Percentiles rank a stretch among this genome's conserved stretches.
Evolutionary conservation across 2,329 filamentous ascomycete genomes (phyloP).

Genomic region (Biscogniauxia mediterranea): DNA sequence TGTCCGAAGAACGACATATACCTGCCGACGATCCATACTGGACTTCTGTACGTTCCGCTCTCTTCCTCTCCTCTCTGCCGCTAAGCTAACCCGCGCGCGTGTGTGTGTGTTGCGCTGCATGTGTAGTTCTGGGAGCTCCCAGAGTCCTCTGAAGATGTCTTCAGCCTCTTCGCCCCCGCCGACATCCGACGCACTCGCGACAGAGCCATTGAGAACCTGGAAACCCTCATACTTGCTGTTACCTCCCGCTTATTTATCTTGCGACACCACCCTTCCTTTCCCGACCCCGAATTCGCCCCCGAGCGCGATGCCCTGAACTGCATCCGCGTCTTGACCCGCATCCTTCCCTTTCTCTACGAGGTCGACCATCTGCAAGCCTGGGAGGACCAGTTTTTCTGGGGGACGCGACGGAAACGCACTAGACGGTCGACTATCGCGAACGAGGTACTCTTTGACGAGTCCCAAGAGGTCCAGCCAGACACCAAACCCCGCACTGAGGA

Average conservation of each 20-base stretch:
- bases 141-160: conserved; percentile 92
- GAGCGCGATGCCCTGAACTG: conserved; percentile 90
- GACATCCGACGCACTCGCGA: conserved; percentile 89
- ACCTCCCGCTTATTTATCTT: conserved; percentile 80
- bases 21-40: conserved; percentile 87
- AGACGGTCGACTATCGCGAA: conserved; percentile 62
- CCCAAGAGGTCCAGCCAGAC: conserved; percentile 53
- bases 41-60: conserved; percentile 67
- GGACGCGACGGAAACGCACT: conserved; percentile 67
- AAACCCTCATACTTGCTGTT: conserved; percentile 81
- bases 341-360: conserved; percentile 91
- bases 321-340: conserved; percentile 81
- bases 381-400: conserved; percentile 96
- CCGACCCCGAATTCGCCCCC: conserved; percentile 78
- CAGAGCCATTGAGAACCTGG: conserved; percentile 79
- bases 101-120: neutral
- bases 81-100: conserved; percentile 12
- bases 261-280: conserved; percentile 87
- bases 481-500: conserved; percentile 52
- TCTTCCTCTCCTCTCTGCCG: conserved; percentile 6
- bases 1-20: conserved; percentile 89
- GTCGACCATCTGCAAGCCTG: conserved; percentile 76
- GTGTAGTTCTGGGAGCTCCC: conserved; percentile 92
- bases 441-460: conserved; percentile 84
- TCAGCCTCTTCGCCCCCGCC: conserved; percentile 87